phyloP scores from a whole-genome alignment of 116 monocot genomes.

The Phalaenopsis hybrid region DNA sequence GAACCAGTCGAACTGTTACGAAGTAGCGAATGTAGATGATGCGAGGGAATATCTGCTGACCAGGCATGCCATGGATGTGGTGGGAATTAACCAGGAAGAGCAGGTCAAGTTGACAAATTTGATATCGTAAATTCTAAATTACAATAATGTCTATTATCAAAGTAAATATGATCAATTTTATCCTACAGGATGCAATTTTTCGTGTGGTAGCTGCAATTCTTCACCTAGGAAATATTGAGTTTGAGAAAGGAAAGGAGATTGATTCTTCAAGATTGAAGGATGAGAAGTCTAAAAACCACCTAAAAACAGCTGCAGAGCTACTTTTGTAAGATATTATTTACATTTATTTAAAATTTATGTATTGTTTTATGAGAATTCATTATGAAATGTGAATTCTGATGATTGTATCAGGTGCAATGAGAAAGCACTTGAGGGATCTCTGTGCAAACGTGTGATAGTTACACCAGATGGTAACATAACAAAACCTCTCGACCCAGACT shows the following conservation, averaged over 20 bases:
- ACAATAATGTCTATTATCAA: neutral
- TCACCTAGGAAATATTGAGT: conserved; percentile 82
- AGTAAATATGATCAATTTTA: neutral
- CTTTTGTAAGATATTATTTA: conserved; percentile 50
- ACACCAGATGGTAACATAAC: conserved; percentile 98
- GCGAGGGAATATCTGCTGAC: conserved; percentile 86
- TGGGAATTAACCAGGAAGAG: conserved; percentile 86
- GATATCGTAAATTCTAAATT: neutral
- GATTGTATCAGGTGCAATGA: conserved; percentile 58
- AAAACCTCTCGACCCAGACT: conserved; percentile 84
- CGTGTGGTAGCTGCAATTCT: conserved; percentile 90
- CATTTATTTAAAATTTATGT: neutral
- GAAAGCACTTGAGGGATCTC: conserved; percentile 60
- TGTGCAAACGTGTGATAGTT: conserved; percentile 79
- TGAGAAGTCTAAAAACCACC: conserved; percentile 57
- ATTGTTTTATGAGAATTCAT: conserved; percentile 7
- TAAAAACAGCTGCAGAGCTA: conserved; percentile 75
- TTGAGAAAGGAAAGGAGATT: conserved; percentile 84
- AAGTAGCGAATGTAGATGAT: conserved; percentile 90
- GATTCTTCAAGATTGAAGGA: conserved; percentile 92
- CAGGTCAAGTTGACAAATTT: conserved; percentile 40
- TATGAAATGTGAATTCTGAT: conserved; percentile 8
- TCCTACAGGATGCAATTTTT: conserved; percentile 82
- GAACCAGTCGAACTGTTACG: conserved; percentile 90
- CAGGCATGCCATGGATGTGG: conserved; percentile 94